phyloP scores from a whole-genome alignment of 106 monocot species.

The Dioscorea zingiberensis region DNA sequence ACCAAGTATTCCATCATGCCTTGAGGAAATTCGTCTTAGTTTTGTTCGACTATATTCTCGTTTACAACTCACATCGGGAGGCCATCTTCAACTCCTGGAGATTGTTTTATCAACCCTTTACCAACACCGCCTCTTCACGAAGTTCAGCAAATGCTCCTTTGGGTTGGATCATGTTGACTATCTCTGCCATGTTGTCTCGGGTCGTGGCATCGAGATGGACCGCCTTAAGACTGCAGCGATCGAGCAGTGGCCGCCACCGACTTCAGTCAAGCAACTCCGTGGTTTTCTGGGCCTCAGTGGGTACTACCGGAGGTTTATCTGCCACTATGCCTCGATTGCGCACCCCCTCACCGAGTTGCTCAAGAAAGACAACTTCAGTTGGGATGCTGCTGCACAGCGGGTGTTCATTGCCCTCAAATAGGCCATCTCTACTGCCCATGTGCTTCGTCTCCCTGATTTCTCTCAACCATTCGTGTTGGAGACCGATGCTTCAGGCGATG shows the following conservation, averaged over 20 bases:
- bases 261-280: neutral
- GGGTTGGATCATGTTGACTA: neutral
- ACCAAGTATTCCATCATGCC: neutral
- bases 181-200: neutral
- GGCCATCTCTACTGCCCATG: neutral
- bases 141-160: neutral
- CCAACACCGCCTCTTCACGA: neutral
- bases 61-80: neutral
- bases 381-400: neutral
- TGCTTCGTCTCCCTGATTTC: neutral
- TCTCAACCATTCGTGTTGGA: slow-evolving; percentile 1
- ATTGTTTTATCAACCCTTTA: neutral
- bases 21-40: neutral
- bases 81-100: neutral
- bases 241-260: neutral
- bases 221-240: neutral
- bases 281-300: slow-evolving; percentile 4
- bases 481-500: slow-evolving; percentile 1
- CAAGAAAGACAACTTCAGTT: neutral
- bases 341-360: neutral
- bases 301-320: slow-evolving; percentile 1
- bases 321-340: neutral
- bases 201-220: neutral
- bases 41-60: slow-evolving; percentile 8
- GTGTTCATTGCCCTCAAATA: neutral